Base-by-base conservation (phyloP, 495 filamentous ascomycete genomes). In the Daldinia loculata region DNA sequence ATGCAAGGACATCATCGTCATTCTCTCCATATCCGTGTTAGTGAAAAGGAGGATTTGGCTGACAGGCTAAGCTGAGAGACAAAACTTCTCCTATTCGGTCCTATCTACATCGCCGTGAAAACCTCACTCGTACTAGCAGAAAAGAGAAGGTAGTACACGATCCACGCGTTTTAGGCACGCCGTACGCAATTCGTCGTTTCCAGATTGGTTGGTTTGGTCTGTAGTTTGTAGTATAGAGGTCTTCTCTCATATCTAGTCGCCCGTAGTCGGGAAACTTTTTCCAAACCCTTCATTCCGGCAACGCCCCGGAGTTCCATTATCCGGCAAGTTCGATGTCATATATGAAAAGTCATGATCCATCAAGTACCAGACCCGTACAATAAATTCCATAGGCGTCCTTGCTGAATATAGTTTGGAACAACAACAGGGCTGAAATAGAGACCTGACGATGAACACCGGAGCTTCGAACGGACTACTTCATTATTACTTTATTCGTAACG, bases 251-350 rank as follows among this genome's bases (percentile, higher is more conserved):
- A 61, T 48, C 38, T 55, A 57, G 63, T 59, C 58, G 38, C 66
- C 69, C 52, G 30, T 11, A 24, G 17, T n/a, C 55, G 17, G 52
- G 39, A 68, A 65, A 68, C 64, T 3, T 59, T 68, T 63, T 58
- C 56, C 63, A 59, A 61, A 56, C 48, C 60, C 52, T 32, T 51
- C 43, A n/a, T 69, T 61, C 65, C 70, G 50, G 48, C 70, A 65
- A 68, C 70, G 55, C 70, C 66, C 61, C 61, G 43, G 66, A 50
- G 57, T 36, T 53, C 66, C 41, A 41, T 58, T 4, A 22, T 66
- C 57, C 66, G 57, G 64, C 61, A 56, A 27, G 9, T 50, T 30
- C 51, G 29, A 34, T 68, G 53, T 11, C 55, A 43, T 65, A 61
- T 64, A 59, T 61, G 52, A 63, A 64, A 57, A 19, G 24, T 61